Base-by-base conservation (phyloP, 176 grass and related monocot genomes). In the Bromus sterilis region DNA sequence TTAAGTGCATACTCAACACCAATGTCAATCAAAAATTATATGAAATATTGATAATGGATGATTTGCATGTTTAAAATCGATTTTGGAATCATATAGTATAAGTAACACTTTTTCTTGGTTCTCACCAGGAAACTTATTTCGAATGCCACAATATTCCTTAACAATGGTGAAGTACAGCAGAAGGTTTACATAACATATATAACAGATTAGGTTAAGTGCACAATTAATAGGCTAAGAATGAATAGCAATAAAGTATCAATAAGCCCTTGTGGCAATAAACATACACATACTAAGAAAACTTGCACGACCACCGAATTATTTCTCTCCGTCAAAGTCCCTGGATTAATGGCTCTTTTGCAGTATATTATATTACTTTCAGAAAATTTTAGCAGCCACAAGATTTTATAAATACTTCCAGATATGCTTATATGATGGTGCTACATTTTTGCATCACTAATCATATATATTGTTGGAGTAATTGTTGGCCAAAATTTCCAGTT, bases 381-480 rank as follows among this genome's bases (percentile, higher is more conserved):
- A n/a, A n/a, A n/a, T n/a, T n/a, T n/a, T 43, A 81, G 56, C 4
- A 32, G 32, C 9, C 36, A 60, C 4, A 61, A 61, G 18, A 25
- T 26, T 20, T 2, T 25, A n/a, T 62, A 25, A 35, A 46, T 33
- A 71, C 44, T 21, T 72, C 16, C 11, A 71, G 16, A 82, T 23
- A 64, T 4, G 4, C 46, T 79, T 62, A 7, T 62, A 7, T 28
- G 46, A 63, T 15, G 43, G 4, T 78, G 23, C 20, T n/a, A n/a
- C 31, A 55, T 40, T 80, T 40, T 71, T 29, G 21, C 7, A 11
- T 37, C 36, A 84, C 29, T 59, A 46, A 57, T 43, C 29, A 36
- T 77, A 66, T 24, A 80, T 36, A 32, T 43, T 64, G 67, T 23
- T 71, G 55, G 37, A 78, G n/a, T 58, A 79, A 72, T 33, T 58